Evolutionary conservation across 2,329 filamentous ascomycete species (phyloP).

Genomic region (Herpomyces periplanetae): DNA sequence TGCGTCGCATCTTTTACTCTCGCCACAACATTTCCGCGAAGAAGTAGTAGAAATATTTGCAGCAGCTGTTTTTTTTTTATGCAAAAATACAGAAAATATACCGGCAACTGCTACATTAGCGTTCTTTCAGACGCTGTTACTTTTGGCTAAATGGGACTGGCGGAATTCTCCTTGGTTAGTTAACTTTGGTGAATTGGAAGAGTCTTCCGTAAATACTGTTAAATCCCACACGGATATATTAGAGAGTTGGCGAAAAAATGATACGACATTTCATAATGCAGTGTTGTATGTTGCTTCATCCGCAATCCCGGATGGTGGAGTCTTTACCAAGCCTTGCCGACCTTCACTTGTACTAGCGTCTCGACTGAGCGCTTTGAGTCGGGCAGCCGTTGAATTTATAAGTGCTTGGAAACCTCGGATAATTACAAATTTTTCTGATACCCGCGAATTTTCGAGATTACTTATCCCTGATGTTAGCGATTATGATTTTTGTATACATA

Average conservation of each 20-base stretch:
- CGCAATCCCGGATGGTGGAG: conserved; percentile 31
- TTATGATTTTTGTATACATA: conserved; percentile 49
- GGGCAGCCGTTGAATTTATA: conserved; percentile 18
- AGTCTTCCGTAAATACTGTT: conserved; percentile 5
- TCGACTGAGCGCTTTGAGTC: conserved; percentile 42
- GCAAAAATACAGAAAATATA: conserved; percentile 35
- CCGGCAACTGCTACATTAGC: conserved; percentile 40
- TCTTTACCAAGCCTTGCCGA: conserved; percentile 27
- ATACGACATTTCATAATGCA: conserved; percentile 50
- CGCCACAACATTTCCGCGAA: conserved; percentile 31
- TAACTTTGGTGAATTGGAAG: conserved; percentile 16
- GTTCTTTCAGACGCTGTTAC: conserved; percentile 37
- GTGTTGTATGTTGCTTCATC: conserved; percentile 46
- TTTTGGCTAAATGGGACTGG: conserved; percentile 75
- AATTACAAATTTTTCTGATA: conserved; percentile 25
- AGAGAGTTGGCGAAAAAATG: conserved; percentile 47
- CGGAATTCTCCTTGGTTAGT: conserved; percentile 38
- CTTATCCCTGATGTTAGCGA: too few relatives aligned
- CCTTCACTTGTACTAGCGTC: conserved; percentile 49
- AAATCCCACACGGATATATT: conserved; percentile 23
- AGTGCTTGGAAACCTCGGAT: conserved; percentile 13
- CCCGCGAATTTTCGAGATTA: too few relatives aligned
- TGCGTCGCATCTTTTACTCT: conserved; percentile 31
- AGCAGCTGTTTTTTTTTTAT: conserved; percentile 33
- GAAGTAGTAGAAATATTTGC: conserved; percentile 57